A percentile compares a stretch with the other conserved stretches of the same genome.
Evolutionary conservation across 495 filamentous ascomycete genomes (phyloP).

Genomic region (Podospora sp.): DNA sequence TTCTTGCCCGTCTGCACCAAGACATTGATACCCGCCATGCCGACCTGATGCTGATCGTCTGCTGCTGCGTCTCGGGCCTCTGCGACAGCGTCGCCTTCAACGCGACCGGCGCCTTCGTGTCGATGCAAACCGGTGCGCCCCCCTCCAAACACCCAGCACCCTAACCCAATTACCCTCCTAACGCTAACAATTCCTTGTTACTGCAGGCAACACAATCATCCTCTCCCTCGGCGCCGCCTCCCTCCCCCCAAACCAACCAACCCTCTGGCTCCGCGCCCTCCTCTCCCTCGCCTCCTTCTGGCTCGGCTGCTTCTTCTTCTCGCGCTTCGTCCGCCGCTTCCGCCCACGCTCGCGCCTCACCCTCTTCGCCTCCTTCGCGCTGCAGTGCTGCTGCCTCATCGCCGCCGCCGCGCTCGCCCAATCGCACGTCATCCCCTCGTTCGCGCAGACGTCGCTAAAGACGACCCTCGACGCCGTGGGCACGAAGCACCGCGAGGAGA

Average conservation of each 20-base stretch:
- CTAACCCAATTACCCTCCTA: no score
- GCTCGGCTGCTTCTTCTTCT: slow-evolving; percentile 53
- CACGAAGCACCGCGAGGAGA: not conserved
- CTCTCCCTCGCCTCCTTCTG: slow-evolving; percentile 61
- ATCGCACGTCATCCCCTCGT: slow-evolving; percentile 22
- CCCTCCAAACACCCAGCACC: no score
- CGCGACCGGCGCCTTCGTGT: slow-evolving; percentile 63
- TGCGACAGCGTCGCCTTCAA: slow-evolving; percentile 65
- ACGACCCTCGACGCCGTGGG: not conserved
- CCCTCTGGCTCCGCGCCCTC: slow-evolving; percentile 66
- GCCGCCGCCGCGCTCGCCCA: slow-evolving; percentile 59
- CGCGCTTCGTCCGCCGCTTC: slow-evolving; percentile 23
- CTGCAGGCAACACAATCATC: slow-evolving; percentile 64
- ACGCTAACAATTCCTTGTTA: slow-evolving; percentile 29
- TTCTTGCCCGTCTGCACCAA: slow-evolving; percentile 23
- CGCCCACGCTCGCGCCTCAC: slow-evolving; percentile 47
- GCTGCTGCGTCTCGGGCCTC: slow-evolving; percentile 60
- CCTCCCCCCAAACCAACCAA: slow-evolving; percentile 53
- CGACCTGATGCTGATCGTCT: slow-evolving; percentile 57
- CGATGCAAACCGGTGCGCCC: slow-evolving; percentile 59
- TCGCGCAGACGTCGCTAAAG: slow-evolving; percentile 12
- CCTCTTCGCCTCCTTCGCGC: slow-evolving; percentile 56
- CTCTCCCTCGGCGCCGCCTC: slow-evolving; percentile 63
- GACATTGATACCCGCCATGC: slow-evolving; percentile 49
- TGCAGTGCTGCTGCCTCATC: slow-evolving; percentile 57